phyloP scores from a whole-genome alignment of 2,329 filamentous ascomycete species.

The Pseudocercospora eumusae region DNA sequence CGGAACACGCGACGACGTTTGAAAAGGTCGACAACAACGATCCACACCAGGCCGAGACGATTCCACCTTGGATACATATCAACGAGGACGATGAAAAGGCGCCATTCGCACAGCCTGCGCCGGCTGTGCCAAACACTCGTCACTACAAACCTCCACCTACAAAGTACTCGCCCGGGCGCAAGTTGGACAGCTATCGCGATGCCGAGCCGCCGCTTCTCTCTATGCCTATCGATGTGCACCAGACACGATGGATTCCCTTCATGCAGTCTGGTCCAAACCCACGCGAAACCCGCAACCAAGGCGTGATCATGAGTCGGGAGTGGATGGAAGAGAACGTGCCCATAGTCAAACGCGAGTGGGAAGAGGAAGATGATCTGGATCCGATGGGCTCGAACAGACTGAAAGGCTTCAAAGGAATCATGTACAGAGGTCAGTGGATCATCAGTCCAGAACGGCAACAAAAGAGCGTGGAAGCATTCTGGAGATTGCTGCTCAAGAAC shows the following conservation, averaged over 20 bases:
- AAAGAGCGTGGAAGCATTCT: slow-evolving; percentile 38
- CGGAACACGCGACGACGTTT: slow-evolving; percentile 24
- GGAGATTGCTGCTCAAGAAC: slow-evolving; percentile 69
- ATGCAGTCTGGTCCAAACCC: slow-evolving; percentile 42
- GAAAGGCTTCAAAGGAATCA: slow-evolving; percentile 47
- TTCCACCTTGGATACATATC: slow-evolving; percentile 43
- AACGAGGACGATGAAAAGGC: slow-evolving; percentile 37
- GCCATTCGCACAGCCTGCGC: slow-evolving; percentile 28
- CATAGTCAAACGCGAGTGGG: slow-evolving; percentile 54
- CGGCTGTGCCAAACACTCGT: slow-evolving; percentile 31
- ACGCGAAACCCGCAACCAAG: slow-evolving; percentile 33
- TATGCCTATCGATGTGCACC: slow-evolving; percentile 38
- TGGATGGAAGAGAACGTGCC: slow-evolving; percentile 55
- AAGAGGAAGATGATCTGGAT: slow-evolving; percentile 53
- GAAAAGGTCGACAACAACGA: slow-evolving; percentile 26
- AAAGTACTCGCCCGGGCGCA: slow-evolving; percentile 40
- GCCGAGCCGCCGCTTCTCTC: slow-evolving; percentile 41
- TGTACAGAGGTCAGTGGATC: slow-evolving; percentile 44
- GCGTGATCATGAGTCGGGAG: slow-evolving; percentile 44
- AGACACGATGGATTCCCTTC: slow-evolving; percentile 41
- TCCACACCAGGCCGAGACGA: slow-evolving; percentile 33
- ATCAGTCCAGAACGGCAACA: slow-evolving; percentile 45
- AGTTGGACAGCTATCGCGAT: slow-evolving; percentile 40
- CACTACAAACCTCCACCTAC: slow-evolving; percentile 35
- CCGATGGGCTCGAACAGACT: slow-evolving; percentile 34